Evolutionary conservation across 371 early-diverging fungal genomes (phyloP).

Genomic region (Rhizopus microsporus): DNA sequence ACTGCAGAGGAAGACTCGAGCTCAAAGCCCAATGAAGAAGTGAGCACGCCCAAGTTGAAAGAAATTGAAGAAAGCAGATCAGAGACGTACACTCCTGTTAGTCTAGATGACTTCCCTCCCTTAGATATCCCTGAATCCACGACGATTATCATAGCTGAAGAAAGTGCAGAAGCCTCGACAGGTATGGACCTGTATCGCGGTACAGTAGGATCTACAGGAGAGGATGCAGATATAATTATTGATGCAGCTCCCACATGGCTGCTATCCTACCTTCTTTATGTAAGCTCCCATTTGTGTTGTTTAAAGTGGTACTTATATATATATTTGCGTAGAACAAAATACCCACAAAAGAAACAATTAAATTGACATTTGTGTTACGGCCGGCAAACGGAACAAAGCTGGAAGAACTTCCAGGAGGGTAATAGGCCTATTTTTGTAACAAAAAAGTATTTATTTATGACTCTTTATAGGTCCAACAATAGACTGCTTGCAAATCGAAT

Average conservation of each 20-base stretch:
- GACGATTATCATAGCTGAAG: conserved; percentile 77
- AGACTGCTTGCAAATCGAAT: conserved; percentile 85
- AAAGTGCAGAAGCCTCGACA: conserved; percentile 77
- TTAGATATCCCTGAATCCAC: conserved; percentile 67
- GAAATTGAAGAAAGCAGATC: conserved; percentile 24
- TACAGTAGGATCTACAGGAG: conserved; percentile 58
- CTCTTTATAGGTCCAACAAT: conserved; percentile 52
- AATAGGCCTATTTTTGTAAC: conserved; percentile 2
- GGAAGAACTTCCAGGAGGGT: conserved; percentile 67
- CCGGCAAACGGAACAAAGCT: conserved; percentile 63
- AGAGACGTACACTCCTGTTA: conserved; percentile 47
- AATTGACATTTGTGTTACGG: conserved; percentile 81
- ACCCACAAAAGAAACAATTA: conserved; percentile 73
- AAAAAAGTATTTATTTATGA: conserved; percentile 1
- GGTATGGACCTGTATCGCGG: conserved; percentile 78
- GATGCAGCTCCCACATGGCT: conserved; percentile 62
- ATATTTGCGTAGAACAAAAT: conserved; percentile 54
- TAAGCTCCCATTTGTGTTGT: conserved; percentile 21
- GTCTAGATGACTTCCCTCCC: conserved; percentile 58
- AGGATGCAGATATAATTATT: conserved; percentile 48
- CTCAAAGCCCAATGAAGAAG: conserved; percentile 3
- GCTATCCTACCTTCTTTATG: conserved; percentile 61
- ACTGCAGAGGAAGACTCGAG: neutral
- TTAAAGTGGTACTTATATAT: neutral
- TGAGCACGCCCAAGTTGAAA: neutral